Percentiles rank a stretch among this genome's conserved stretches.
phyloP scores from a whole-genome alignment of 169 alveolate genomes.

The Babesia caballi region DNA sequence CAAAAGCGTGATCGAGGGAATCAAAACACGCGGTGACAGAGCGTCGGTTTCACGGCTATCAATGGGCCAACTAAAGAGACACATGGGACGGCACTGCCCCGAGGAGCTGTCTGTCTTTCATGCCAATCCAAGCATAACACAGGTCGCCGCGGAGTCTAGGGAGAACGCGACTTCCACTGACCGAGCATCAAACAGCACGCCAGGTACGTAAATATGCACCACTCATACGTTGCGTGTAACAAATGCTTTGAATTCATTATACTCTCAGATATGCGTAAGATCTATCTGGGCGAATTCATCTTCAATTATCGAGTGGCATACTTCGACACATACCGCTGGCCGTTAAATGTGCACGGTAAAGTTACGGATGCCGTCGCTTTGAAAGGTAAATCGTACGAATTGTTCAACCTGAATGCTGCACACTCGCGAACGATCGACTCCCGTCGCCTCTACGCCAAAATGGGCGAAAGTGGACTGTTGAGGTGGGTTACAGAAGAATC shows the following conservation, averaged over 20 bases:
- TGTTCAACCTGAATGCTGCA: neutral
- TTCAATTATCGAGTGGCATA: conserved; percentile 62
- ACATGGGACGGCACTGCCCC: conserved; percentile 29
- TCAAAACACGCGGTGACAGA: conserved; percentile 32
- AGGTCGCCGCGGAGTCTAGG: neutral
- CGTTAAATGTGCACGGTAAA: neutral
- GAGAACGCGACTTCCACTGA: neutral
- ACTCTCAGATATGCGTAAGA: conserved; percentile 6
- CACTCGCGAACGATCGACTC: neutral
- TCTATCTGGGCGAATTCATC: conserved; percentile 54
- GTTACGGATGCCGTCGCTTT: neutral
- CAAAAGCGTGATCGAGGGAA: conserved; percentile 44
- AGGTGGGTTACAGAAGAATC: neutral
- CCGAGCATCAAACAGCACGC: neutral
- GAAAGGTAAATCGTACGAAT: neutral
- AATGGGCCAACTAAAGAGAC: conserved; percentile 36
- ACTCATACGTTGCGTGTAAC: neutral
- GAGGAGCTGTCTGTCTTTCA: conserved; percentile 39
- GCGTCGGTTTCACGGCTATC: conserved; percentile 58
- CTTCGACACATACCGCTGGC: conserved; percentile 28
- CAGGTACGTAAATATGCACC: neutral
- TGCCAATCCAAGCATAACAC: conserved; percentile 6
- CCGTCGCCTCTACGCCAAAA: neutral
- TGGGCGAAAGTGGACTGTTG: conserved; percentile 22
- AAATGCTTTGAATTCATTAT: neutral